Base-by-base conservation (phyloP, 2,329 filamentous ascomycete genomes). In the Aspergillus bombycis region DNA sequence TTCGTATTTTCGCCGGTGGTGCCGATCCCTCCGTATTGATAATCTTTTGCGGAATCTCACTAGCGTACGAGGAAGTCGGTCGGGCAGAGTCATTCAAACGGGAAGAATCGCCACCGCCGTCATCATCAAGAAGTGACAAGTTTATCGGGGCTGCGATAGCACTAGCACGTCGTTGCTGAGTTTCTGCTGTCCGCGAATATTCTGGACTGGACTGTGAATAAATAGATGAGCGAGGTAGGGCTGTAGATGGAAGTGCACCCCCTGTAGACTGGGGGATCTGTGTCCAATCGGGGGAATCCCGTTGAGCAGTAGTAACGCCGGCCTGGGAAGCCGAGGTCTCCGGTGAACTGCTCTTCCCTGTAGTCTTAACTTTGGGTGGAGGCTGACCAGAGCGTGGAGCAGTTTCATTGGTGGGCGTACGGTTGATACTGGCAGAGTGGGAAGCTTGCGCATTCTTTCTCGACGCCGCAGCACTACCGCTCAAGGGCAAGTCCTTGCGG, bases 401-500 rank as follows among this genome's bases (percentile, higher is more conserved):
- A 4, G 73, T 69, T 23, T 78, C 74, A 52, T 63, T 72, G 10
- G 73, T 73, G n/a, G 74, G 70, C 38, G 72, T 72, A 48, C 75
- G 74, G 61, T 74, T 75, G 41, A 77, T 70, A 21, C 71, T 68
- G 38, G 68, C 68, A 5, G 73, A 71, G 12, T 74, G 68, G 50
- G 74, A 73, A 45, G 73, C 74, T 64, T 79, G 77, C 54, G 89
- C 80, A 41, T 88, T 89, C 75, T 95, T 94, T 46, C 93, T 88
- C n/a, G 90, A 85, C 32, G 91, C 91, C 30, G 89, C 89, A 26
- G 90, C 90, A 68, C 91, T 92, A 19, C 91, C 92, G 60, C 93
- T 86, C 54, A 98, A 85, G 2, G 94, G 93, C 65, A 97, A 91
- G 77, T 98, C 94, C 77, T 97, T 97, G 58, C 94, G 86, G 11